Evolutionary conservation across 2,329 filamentous ascomycete genomes (phyloP).

Genomic region (Dendrostoma leiphaemia): DNA sequence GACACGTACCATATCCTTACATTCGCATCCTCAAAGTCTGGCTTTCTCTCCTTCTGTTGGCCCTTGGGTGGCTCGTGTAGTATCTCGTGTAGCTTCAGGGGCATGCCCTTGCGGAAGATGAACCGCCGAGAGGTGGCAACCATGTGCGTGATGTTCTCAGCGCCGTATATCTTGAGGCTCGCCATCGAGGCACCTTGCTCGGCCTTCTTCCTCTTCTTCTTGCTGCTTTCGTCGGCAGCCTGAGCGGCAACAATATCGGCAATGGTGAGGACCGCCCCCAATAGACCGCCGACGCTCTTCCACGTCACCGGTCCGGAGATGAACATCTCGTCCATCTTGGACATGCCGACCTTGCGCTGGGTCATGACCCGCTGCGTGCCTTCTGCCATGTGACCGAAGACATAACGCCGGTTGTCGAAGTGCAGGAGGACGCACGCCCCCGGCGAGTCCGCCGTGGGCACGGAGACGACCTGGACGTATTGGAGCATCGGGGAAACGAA

Average conservation of each 20-base stretch:
- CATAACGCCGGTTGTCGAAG: constrained; percentile 77
- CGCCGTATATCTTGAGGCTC: constrained; percentile 69
- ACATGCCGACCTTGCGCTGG: constrained; percentile 64
- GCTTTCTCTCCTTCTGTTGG: constrained; percentile 51
- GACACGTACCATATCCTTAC: constrained; percentile 85
- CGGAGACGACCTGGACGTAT: constrained; percentile 71
- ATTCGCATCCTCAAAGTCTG: constrained; percentile 73
- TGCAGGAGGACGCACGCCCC: constrained; percentile 77
- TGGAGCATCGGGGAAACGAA: constrained; percentile 59
- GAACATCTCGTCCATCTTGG: constrained; percentile 74
- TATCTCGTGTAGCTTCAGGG: constrained; percentile 70
- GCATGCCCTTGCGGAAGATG: constrained; percentile 80
- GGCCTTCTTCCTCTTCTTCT: constrained; percentile 39
- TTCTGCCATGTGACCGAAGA: constrained; percentile 81
- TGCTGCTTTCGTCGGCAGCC: constrained; percentile 32
- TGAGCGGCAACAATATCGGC: constrained; percentile 62
- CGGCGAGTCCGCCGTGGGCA: constrained; percentile 83
- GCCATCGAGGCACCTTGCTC: constrained; percentile 34
- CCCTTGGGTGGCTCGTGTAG: constrained; percentile 38
- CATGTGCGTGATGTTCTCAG: constrained; percentile 74
- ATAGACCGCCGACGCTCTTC: constrained; percentile 74
- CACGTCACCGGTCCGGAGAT: constrained; percentile 76
- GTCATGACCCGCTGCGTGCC: constrained; percentile 77
- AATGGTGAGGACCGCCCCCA: constrained; percentile 82
- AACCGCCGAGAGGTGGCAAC: constrained; percentile 83